Base-by-base conservation (phyloP, 2,329 filamentous ascomycete species). In the Grosmannia serpens region DNA sequence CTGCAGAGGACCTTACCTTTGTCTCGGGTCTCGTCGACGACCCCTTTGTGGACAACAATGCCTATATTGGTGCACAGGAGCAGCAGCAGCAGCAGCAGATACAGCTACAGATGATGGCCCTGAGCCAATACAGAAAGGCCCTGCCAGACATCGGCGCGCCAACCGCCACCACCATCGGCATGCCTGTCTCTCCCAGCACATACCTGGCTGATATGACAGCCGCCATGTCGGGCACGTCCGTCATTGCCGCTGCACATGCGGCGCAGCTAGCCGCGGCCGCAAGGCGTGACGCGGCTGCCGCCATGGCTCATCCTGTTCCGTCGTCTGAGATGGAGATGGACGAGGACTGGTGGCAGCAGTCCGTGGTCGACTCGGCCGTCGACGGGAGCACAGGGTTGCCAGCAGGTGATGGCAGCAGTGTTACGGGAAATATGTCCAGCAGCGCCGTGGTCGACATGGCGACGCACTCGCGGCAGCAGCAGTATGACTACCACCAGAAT, bases 11-110 rank as follows among this genome's bases (percentile, higher is more conserved):
- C 6, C 13, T 60, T n/a, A 15, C 46, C 11, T 29, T 31, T 41
- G 55, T 35, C 10, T 68, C 44, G 64, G 65, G 63, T 11, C 60
- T 64, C 26, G 59, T 69, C 5, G 67, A 70, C 22, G 69, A 70
- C 33, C 66, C 68, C 15, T 71, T 71, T 60, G 57, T 65, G 11
- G 64, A 65, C 10, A 31, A 9, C 53, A 55, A 26, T 13, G 53
- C 31, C 26, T 54, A 33, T 33, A 53, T 55, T 20, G 38, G 31
- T 17, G 50, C 51, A 13, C 57, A 56, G 50, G 27, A n/a, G 47
- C 17, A 46, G n/a, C 44, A 27, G 24, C 55, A 46, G 41, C 38
- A 55, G 6, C 53, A 55, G 22, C 51, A 31, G 33, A 4, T 8
- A 31, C 49, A 22, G 17, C 24, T 22, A 10, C n/a, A 22, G 4